These are phyloP conservation scores for Botrytis paeoniae DNA, from an alignment of 2,329 filamentous ascomycete species.

Conservation along the genomic window DNA sequence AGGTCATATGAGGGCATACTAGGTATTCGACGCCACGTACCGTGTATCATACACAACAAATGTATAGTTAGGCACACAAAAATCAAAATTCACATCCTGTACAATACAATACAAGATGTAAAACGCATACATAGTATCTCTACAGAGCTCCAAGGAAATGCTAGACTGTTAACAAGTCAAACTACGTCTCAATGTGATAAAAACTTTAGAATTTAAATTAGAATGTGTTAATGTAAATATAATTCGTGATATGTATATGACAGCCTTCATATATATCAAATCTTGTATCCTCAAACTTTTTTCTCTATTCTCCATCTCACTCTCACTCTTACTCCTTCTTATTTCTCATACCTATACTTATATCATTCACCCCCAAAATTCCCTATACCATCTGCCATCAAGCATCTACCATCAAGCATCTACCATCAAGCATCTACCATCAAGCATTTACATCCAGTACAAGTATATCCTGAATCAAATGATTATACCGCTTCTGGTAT, in stretches of 20 bases:
- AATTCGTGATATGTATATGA: too few relatives aligned
- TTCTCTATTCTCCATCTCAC: too few relatives aligned
- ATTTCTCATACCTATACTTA: too few relatives aligned
- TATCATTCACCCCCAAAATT: too few relatives aligned
- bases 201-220: rapidly evolving
- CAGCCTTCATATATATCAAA: too few relatives aligned
- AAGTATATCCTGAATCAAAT: too few relatives aligned
- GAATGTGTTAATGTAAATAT: rapidly evolving
- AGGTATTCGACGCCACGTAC: background rate
- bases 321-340: background rate
- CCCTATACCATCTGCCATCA: too few relatives aligned
- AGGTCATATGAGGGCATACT: background rate
- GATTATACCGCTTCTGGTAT: too few relatives aligned
- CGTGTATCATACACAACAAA: background rate
- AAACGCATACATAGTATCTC: background rate
- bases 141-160: background rate
- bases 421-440: too few relatives aligned
- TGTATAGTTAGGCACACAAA: background rate
- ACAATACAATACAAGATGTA: background rate
- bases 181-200: background rate
- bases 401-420: too few relatives aligned
- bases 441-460: too few relatives aligned
- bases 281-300: too few relatives aligned
- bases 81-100: background rate
- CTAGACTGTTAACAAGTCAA: background rate